phyloP scores from a whole-genome alignment of 2,329 filamentous ascomycete species.

The Curvularia hawaiiensis region DNA sequence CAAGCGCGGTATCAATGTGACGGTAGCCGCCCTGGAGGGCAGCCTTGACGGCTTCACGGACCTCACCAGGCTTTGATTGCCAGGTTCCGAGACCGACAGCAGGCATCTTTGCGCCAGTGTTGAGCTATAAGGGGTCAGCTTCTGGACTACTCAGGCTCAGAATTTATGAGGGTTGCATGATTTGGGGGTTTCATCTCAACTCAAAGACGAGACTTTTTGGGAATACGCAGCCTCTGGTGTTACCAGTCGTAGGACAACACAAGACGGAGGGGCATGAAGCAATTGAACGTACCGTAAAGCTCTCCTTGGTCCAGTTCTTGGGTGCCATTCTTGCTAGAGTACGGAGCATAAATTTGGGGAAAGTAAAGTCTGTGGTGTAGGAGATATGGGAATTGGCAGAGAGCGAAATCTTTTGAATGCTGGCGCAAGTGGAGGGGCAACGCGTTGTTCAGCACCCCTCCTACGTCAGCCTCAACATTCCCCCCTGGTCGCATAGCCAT shows the following conservation, averaged over 20 bases:
- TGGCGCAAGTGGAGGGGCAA: conserved; percentile 9
- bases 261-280: neutral
- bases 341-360: conserved; percentile 27
- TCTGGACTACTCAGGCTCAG: neutral
- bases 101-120: conserved; percentile 74
- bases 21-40: conserved; percentile 73
- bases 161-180: neutral
- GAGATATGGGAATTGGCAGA: conserved; percentile 9
- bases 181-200: neutral
- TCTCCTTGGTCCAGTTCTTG: conserved; percentile 47
- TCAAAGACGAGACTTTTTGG: neutral
- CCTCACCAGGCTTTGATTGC: conserved; percentile 73
- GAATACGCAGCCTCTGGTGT: neutral
- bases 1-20: conserved; percentile 77
- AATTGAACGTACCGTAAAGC: conserved; percentile 23
- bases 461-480: conserved; percentile 16
- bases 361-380: conserved; percentile 11
- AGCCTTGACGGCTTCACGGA: conserved; percentile 71
- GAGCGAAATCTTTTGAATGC: conserved; percentile 12
- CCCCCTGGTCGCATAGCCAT: conserved; percentile 2
- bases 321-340: conserved; percentile 38
- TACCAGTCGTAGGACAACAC: neutral
- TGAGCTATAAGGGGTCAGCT: conserved; percentile 29
- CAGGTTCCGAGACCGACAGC: conserved; percentile 79
- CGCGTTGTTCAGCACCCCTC: conserved; percentile 15